Evolutionary conservation across 1,139 yeast genomes (phyloP).

Genomic region (Starmera stellimalicola): DNA sequence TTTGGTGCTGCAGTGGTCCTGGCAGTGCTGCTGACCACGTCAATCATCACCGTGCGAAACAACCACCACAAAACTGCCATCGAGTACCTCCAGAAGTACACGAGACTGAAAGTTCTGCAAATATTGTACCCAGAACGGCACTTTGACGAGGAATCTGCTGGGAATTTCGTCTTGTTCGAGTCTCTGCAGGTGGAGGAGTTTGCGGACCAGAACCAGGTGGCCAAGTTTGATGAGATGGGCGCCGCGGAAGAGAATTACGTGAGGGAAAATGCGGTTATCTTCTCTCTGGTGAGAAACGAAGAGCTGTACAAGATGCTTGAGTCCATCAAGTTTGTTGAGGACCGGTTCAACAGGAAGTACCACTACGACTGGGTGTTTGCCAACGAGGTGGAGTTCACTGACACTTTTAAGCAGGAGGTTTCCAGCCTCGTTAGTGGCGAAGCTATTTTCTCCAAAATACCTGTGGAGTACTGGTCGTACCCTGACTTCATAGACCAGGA

Average conservation of each 20-base stretch:
- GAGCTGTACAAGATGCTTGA: constrained; percentile 39
- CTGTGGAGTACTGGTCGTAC: constrained; percentile 62
- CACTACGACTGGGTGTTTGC: constrained; percentile 58
- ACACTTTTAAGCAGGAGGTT: constrained; percentile 35
- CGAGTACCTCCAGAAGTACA: constrained; percentile 12
- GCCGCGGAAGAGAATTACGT: constrained; percentile 1
- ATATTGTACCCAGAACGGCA: constrained; percentile 16
- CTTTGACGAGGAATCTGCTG: constrained; percentile 13
- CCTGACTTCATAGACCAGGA: constrained; percentile 56
- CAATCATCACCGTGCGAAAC: constrained; percentile 5
- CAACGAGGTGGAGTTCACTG: constrained; percentile 44
- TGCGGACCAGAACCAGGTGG: not conserved
- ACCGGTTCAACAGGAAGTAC: constrained; percentile 42
- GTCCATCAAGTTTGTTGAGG: constrained; percentile 45
- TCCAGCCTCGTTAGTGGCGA: constrained; percentile 45
- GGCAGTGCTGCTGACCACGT: not conserved
- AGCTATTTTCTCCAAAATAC: constrained; percentile 55
- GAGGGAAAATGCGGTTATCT: constrained; percentile 42
- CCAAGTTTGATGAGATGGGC: constrained; percentile 4
- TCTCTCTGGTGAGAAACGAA: constrained; percentile 43
- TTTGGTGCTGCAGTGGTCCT: not conserved
- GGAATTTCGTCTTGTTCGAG: constrained; percentile 10
- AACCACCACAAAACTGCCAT: constrained; percentile 14
- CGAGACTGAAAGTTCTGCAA: constrained; percentile 14
- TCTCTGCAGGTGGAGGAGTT: constrained; percentile 3